Evolutionary conservation across 768 basidiomycete genomes (phyloP).

Genomic region (Megacollybia marginata): DNA sequence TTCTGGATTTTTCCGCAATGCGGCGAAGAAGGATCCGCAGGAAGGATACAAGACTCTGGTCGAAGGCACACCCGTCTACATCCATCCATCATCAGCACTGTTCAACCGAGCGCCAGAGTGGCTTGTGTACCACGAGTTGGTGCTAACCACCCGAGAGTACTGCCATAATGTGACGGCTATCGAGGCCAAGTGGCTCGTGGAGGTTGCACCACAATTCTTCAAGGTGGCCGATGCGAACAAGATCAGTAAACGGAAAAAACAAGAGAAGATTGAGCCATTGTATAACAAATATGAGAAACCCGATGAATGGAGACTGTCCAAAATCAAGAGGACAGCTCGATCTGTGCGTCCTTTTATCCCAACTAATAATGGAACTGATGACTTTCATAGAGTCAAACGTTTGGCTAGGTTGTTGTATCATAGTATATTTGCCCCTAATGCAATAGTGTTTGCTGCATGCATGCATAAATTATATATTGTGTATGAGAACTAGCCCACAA

Average conservation of each 20-base stretch:
- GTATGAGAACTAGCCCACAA: constrained; percentile 59
- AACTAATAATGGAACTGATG: background rate
- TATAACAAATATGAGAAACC: constrained; percentile 94
- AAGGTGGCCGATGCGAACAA: constrained; percentile 96
- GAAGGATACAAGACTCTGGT: constrained; percentile 98
- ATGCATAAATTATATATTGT: no score
- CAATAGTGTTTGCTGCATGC: no score
- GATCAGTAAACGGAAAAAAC: constrained; percentile 92
- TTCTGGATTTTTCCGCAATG: constrained; percentile 96
- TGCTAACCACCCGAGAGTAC: constrained; percentile 94
- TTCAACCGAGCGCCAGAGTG: constrained; percentile 98
- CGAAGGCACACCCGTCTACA: constrained; percentile 97
- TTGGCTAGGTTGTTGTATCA: constrained; percentile 44
- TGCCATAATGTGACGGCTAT: constrained; percentile 91
- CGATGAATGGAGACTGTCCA: constrained; percentile 91
- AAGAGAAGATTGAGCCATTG: constrained; percentile 95
- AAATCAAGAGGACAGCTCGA: constrained; percentile 85
- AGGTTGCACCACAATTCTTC: constrained; percentile 98
- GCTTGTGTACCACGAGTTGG: constrained; percentile 92
- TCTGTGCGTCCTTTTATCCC: constrained; percentile 40
- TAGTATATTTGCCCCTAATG: background rate
- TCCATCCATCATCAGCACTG: constrained; percentile 93
- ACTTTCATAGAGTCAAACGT: constrained; percentile 72
- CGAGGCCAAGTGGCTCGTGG: constrained; percentile 97
- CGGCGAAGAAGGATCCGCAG: constrained; percentile 97